A percentile compares a stretch with the other conserved stretches of the same genome.
phyloP scores from a whole-genome alignment of 148 eudicot species.

The Spergularia marina region DNA sequence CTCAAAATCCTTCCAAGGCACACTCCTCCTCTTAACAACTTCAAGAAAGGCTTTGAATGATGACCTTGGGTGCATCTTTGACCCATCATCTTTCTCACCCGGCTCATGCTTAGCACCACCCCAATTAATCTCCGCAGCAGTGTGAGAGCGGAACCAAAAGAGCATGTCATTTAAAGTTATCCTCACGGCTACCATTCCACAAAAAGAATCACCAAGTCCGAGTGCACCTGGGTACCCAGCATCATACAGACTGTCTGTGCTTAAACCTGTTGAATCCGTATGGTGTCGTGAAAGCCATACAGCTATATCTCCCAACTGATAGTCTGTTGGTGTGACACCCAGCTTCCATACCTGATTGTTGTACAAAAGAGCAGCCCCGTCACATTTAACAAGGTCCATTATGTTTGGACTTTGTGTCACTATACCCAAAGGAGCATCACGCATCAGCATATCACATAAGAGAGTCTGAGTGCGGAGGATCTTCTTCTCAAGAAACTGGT shows the following conservation, averaged over 20 bases:
- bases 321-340: constrained; percentile 67
- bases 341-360: constrained; percentile 50
- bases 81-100: constrained; percentile 69
- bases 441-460: constrained; percentile 85
- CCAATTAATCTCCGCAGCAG: constrained; percentile 85
- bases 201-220: constrained; percentile 66
- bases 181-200: constrained; percentile 89
- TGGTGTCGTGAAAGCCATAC: constrained; percentile 74
- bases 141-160: constrained; percentile 91
- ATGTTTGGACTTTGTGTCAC: constrained; percentile 76
- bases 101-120: constrained; percentile 87
- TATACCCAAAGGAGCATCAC: constrained; percentile 85
- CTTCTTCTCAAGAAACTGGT: constrained; percentile 77
- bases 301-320: constrained; percentile 62
- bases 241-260: constrained; percentile 87
- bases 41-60: constrained; percentile 92
- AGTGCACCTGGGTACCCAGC: constrained; percentile 87
- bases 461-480: constrained; percentile 87
- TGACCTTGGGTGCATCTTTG: constrained; percentile 86
- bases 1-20: constrained; percentile 92
- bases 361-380: constrained; percentile 82
- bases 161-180: constrained; percentile 66
- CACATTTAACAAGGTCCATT: constrained; percentile 96
- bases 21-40: constrained; percentile 78
- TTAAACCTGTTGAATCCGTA: constrained; percentile 83